Conservation (phyloP, 2,329 filamentous ascomycete species). For the Leptographium lundbergii region DNA sequence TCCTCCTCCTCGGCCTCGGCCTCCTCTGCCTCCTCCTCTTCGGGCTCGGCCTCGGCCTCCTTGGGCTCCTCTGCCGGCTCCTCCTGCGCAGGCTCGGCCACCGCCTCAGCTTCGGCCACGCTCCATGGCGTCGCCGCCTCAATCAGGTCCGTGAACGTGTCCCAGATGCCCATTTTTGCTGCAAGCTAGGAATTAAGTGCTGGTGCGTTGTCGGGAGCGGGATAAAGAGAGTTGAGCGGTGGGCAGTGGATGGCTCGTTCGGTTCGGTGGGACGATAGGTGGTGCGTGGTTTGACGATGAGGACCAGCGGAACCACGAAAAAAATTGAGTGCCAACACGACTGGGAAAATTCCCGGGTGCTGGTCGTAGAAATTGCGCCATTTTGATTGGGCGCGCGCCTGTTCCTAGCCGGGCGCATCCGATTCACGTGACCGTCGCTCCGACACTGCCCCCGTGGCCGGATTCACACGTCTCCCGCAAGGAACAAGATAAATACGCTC, state of each 20-base stretch:
- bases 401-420: conserved; percentile 10
- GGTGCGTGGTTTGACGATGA: not conserved
- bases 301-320: not conserved
- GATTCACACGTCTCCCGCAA: not conserved
- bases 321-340: not conserved
- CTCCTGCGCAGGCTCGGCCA: conserved; percentile 42
- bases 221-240: not conserved
- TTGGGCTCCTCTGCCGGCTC: conserved; percentile 49
- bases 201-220: not conserved
- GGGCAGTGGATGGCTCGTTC: not conserved
- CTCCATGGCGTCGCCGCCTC: conserved; percentile 54
- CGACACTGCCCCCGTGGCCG: no score
- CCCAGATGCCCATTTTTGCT: conserved; percentile 51
- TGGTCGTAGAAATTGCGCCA: conserved; percentile 11
- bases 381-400: conserved; percentile 9
- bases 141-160: conserved; percentile 49
- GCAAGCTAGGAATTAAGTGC: not conserved
- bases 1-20: conserved; percentile 18
- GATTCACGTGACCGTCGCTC: conserved; percentile 10
- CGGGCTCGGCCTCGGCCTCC: conserved; percentile 50
- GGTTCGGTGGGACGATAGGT: not conserved
- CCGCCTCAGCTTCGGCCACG: conserved; percentile 52
- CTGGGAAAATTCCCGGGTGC: conserved; percentile 1
- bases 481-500: not conserved
- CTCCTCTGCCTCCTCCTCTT: conserved; percentile 51